Evolutionary conservation across 1,284 basidiomycete genomes (phyloP), one percentile per base, ranked within the genome.

Genomic region (Sporisorium iseilematis-ciliati): DNA sequence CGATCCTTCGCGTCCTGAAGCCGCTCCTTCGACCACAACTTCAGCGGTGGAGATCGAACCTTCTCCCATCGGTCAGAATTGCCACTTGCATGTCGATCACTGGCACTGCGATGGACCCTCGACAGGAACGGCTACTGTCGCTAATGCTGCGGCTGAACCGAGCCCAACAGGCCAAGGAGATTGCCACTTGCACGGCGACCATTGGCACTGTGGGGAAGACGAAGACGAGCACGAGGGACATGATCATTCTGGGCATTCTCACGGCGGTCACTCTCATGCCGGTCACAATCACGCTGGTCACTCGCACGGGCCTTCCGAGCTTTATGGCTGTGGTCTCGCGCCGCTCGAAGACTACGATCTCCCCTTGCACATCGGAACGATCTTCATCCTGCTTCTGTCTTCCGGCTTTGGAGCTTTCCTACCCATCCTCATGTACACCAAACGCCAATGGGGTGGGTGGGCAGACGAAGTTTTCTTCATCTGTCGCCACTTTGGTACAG

Each of bases 331-430:
- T 55, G 86, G 61, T 48, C 75, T 79, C n/a, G 75, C 66, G 0
- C 77, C 77, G 10, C 65, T 80, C 4, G 79, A 79, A 7, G 58
- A 75, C 20, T 88, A 86, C 84, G 79, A 87, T 61, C 72, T 86
- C 53, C 71, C 74, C 7, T 75, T 88, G 6, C 87, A 88, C 73
- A 85, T 88, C 42, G 87, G 78, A 6, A 70, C 87, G 1, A 72
- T 88, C 59, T 88, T 88, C 62, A 75, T 82, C 51, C 76, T 88
- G 12, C 82, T 88, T 50, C 67, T 84, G 35, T 81, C 83, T 0
- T 86, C 86, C 0, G 80, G 77, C 4, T 20, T 87, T 6, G 87
- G 86, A 7, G 82, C 86, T 0, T 82, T 67, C 33, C 38, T 85
- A 12, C 86, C 87, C 67, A 87, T 86, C 71, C 53, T 85, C 10